Conservation (phyloP, 371 early-diverging fungal species). For the Racocetra persica region DNA sequence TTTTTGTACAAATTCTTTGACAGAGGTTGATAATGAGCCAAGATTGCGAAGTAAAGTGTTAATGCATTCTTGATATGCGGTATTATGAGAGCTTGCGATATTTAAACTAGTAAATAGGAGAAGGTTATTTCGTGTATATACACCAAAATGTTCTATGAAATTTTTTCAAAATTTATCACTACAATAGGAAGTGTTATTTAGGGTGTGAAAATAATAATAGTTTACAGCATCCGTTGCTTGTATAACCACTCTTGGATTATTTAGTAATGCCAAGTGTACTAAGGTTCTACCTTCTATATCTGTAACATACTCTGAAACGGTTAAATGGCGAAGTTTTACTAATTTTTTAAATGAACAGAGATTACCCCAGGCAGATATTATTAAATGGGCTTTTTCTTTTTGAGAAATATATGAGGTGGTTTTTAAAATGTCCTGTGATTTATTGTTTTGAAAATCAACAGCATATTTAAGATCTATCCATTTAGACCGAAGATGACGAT, state of each 20-base stretch:
- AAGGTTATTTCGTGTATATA: no score
- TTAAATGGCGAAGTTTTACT: no score
- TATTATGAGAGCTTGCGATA: no score
- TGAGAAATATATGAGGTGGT: neutral
- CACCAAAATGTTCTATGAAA: no score
- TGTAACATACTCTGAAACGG: no score
- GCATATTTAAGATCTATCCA: neutral
- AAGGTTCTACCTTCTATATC: neutral
- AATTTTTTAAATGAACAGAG: no score
- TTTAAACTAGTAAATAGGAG: no score
- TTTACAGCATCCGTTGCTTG: constrained; percentile 19
- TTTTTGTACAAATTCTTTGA: neutral
- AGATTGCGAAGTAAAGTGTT: no score
- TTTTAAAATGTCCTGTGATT: neutral
- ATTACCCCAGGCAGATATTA: no score
- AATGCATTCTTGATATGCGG: no score
- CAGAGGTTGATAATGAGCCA: no score
- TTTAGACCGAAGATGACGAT: neutral
- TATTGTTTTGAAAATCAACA: neutral
- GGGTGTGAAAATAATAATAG: constrained; percentile 16
- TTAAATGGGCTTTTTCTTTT: no score
- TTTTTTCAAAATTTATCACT: neutral
- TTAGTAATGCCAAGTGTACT: neutral
- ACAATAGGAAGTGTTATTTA: neutral
- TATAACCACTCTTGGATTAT: neutral